A percentile compares a stretch with the other conserved stretches of the same genome.
Evolutionary conservation across 2,329 filamentous ascomycete species (phyloP).

Genomic region (Aspergillus carbonarius): DNA sequence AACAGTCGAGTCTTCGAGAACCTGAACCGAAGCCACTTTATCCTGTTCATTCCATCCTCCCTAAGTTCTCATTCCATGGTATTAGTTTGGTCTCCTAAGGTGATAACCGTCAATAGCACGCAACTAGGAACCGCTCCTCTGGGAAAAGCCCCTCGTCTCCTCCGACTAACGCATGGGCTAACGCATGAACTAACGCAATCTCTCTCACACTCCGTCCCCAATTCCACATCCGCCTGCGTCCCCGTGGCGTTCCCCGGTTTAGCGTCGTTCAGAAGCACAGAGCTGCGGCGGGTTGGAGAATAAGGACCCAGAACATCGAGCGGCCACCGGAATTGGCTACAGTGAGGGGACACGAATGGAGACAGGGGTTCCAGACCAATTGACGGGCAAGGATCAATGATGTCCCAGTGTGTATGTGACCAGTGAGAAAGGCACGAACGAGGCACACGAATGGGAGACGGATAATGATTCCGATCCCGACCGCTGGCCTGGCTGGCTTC

Average conservation of each 20-base stretch:
- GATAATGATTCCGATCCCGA: conserved; percentile 9
- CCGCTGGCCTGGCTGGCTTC: neutral
- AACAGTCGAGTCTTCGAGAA: neutral
- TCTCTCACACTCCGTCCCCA: neutral
- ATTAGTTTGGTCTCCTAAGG: neutral
- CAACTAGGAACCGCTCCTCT: conserved; percentile 7
- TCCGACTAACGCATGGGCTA: neutral
- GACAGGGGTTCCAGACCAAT: neutral
- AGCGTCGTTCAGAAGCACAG: neutral
- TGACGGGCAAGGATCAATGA: neutral
- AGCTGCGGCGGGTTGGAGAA: neutral
- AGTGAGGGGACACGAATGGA: neutral
- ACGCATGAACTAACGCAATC: neutral
- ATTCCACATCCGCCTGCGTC: neutral
- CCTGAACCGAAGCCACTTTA: neutral
- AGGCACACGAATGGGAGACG: neutral
- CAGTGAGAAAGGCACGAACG: neutral
- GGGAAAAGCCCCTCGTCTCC: conserved; percentile 5
- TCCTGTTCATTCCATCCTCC: neutral
- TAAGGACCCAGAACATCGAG: neutral
- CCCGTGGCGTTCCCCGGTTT: neutral
- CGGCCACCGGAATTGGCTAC: neutral
- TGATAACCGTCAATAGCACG: conserved; percentile 1
- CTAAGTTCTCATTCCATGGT: neutral
- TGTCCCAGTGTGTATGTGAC: neutral